These are phyloP conservation scores for Metschnikowia shivogae DNA, from an alignment of 805 yeast genomes.

Conservation along the genomic window DNA sequence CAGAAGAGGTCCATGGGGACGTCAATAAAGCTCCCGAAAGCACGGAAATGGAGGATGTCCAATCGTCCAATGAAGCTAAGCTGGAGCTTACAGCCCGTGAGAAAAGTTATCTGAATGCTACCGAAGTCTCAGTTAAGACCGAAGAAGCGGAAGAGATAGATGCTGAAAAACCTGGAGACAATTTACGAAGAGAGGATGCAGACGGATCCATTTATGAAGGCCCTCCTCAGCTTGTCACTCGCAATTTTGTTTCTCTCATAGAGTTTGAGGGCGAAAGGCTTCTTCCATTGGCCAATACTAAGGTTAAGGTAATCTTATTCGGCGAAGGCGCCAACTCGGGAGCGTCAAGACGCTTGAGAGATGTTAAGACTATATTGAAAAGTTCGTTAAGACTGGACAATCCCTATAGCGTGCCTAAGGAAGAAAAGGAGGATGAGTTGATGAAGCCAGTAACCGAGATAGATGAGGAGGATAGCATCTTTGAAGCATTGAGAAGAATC, in stretches of 20 bases:
- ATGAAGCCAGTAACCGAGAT: constrained; percentile 32
- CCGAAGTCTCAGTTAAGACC: constrained; percentile 9
- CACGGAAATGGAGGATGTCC: too few relatives aligned
- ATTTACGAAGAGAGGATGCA: background rate
- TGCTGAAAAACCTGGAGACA: background rate
- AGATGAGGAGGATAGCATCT: constrained; percentile 34
- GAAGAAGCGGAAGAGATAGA: constrained; percentile 6
- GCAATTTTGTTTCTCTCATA: constrained; percentile 51
- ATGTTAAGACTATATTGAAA: constrained; percentile 45
- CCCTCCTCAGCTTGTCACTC: constrained; percentile 59
- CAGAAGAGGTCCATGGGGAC: too few relatives aligned
- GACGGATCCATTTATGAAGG: constrained; percentile 50
- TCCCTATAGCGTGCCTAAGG: constrained; percentile 32
- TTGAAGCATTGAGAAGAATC: constrained; percentile 41
- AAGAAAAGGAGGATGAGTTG: constrained; percentile 30
- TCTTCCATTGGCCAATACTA: constrained; percentile 20
- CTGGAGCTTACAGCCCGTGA: too few relatives aligned
- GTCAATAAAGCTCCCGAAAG: too few relatives aligned
- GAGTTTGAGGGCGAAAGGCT: constrained; percentile 39
- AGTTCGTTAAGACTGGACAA: constrained; percentile 34
- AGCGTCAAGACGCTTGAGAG: constrained; percentile 49
- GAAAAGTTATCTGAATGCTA: constrained; percentile 8
- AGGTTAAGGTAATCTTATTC: constrained; percentile 42
- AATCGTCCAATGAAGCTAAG: too few relatives aligned
- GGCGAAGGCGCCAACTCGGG: constrained; percentile 57